Conservation (phyloP, 2,329 filamentous ascomycete species). For the Knufia fluminis region DNA sequence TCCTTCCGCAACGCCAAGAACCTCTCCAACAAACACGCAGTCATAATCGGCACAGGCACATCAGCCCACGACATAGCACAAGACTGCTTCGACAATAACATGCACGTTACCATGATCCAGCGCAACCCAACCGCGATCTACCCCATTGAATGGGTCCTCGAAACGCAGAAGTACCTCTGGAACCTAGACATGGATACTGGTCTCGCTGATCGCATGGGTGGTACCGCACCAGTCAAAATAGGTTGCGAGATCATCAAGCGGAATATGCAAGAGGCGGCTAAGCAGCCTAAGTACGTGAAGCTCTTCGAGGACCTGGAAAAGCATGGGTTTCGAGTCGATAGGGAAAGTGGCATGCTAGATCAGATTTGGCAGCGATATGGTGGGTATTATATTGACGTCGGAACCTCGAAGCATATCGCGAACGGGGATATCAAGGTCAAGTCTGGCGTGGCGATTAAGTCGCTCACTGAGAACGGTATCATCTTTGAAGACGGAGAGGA, state of each 20-base stretch:
- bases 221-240: conserved; percentile 26
- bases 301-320: conserved; percentile 33
- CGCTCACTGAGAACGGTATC: conserved; percentile 33
- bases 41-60: conserved; percentile 43
- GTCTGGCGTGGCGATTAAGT: conserved; percentile 25
- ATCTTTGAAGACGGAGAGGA: conserved; percentile 35
- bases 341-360: conserved; percentile 20
- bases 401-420: conserved; percentile 34
- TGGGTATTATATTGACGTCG: conserved; percentile 42
- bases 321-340: conserved; percentile 36
- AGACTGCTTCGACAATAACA: conserved; percentile 41
- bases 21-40: conserved; percentile 38
- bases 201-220: conserved; percentile 17
- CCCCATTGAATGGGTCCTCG: conserved; percentile 20
- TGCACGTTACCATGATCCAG: conserved; percentile 46
- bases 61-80: conserved; percentile 44
- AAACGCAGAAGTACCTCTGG: conserved; percentile 14
- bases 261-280: conserved; percentile 4
- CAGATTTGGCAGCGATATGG: conserved; percentile 40
- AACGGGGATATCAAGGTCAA: conserved; percentile 41
- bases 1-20: conserved; percentile 27
- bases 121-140: conserved; percentile 33
- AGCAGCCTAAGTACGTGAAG: conserved; percentile 27
- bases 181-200: conserved; percentile 18
- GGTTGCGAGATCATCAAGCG: conserved; percentile 15